These are phyloP conservation scores for Blattamonas nauphoetae DNA, from an alignment of 78 protist genomes.

Conservation along the genomic window DNA sequence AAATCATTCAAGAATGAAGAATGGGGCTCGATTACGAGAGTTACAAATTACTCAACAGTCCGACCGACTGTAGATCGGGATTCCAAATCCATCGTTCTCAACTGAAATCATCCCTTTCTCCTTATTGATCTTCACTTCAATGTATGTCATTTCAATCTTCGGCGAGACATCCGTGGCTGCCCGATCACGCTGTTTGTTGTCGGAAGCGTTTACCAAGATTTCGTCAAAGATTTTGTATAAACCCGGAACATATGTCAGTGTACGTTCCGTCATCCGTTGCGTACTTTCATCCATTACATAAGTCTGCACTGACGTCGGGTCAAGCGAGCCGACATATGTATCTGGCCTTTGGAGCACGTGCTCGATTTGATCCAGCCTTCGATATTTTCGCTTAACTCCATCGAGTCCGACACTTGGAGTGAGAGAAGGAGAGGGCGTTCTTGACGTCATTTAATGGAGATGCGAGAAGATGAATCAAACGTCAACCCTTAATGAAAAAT, in stretches of 20 bases:
- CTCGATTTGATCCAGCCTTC: slow-evolving; percentile 62
- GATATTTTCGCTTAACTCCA: slow-evolving; percentile 63
- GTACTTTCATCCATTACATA: slow-evolving; percentile 15
- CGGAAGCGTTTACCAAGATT: slow-evolving; percentile 97
- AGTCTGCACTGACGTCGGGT: not conserved
- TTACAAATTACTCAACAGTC: too few species aligned
- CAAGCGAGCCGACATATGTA: slow-evolving; percentile 84
- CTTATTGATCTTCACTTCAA: slow-evolving; percentile 61
- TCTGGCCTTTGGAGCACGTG: slow-evolving; percentile 92
- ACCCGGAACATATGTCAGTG: slow-evolving; percentile 79
- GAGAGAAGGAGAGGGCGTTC: not conserved
- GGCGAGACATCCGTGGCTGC: too few species aligned
- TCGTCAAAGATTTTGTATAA: slow-evolving; percentile 95
- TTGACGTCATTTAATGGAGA: too few species aligned
- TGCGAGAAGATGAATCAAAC: too few species aligned
- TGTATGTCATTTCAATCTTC: slow-evolving; percentile 54
- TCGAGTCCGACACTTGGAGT: not conserved
- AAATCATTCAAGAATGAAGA: too few species aligned
- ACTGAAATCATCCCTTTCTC: slow-evolving; percentile 43
- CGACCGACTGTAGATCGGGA: too few species aligned
- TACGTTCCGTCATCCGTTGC: slow-evolving; percentile 19
- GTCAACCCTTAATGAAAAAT: too few species aligned
- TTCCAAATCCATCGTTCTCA: slow-evolving; percentile 87
- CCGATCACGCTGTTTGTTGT: slow-evolving; percentile 82
- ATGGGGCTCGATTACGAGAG: too few species aligned